These are phyloP conservation scores for Aspergillus spinulosporus DNA, from an alignment of 2,329 filamentous ascomycete species.

Conservation along the genomic window DNA sequence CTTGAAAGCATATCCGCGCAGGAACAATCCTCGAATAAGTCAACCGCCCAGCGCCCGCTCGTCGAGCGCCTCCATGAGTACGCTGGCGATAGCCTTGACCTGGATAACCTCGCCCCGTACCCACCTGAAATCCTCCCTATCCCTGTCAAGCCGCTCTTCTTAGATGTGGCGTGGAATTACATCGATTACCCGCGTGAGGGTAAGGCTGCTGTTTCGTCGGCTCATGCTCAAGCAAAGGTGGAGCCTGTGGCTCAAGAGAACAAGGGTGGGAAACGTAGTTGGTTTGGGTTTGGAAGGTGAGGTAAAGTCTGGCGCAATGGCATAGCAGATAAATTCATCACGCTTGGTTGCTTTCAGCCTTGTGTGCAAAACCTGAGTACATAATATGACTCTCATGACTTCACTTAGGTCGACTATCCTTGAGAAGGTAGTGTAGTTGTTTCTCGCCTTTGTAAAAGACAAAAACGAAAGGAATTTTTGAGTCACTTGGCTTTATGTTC, in stretches of 20 bases:
- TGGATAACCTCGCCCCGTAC: constrained; percentile 80
- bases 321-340: background rate
- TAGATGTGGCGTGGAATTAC: constrained; percentile 97
- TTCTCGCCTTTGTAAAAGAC: background rate
- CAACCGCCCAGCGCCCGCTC: constrained; percentile 57
- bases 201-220: constrained; percentile 17
- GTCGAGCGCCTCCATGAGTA: constrained; percentile 76
- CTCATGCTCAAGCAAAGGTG: constrained; percentile 28
- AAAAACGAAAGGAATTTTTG: too few relatives aligned
- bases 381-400: background rate
- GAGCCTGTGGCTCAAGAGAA: constrained; percentile 40
- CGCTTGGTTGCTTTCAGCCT: background rate
- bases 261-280: constrained; percentile 65
- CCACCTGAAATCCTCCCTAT: constrained; percentile 80
- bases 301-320: background rate
- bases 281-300: constrained; percentile 69
- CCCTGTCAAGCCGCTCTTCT: constrained; percentile 91
- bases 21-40: constrained; percentile 41
- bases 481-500: too few relatives aligned
- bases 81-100: constrained; percentile 67
- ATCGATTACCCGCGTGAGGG: constrained; percentile 78
- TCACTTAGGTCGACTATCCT: background rate
- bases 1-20: constrained; percentile 65
- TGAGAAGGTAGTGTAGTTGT: background rate
- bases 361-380: background rate